phyloP scores from a whole-genome alignment of 2,329 filamentous ascomycete genomes.

The Cladophialophora chaetospira region DNA sequence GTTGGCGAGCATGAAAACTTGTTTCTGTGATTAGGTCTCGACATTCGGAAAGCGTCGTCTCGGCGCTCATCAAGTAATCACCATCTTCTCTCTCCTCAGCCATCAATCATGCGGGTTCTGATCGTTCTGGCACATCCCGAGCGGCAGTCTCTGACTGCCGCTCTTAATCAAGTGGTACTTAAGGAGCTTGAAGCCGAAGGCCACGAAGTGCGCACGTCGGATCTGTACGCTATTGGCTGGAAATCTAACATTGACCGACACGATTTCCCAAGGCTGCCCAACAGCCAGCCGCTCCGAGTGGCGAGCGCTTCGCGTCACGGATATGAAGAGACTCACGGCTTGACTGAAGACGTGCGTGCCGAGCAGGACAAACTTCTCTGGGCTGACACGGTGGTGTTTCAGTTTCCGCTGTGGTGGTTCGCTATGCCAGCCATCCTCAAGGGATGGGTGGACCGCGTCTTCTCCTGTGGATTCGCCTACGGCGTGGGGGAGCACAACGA shows the following conservation, averaged over 20 bases:
- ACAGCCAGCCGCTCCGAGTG: neutral
- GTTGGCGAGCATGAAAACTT: neutral
- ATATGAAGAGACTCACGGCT: neutral
- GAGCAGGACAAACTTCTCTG: slow-evolving; percentile 10
- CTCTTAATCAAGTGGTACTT: neutral
- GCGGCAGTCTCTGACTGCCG: neutral
- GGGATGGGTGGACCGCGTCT: slow-evolving; percentile 6
- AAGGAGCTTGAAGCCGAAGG: slow-evolving; percentile 2
- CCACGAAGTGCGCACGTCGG: slow-evolving; percentile 6
- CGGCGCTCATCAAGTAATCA: neutral
- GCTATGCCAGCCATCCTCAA: slow-evolving; percentile 9
- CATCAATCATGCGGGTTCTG: slow-evolving; percentile 1
- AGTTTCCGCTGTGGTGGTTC: slow-evolving; percentile 11
- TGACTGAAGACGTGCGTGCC: neutral
- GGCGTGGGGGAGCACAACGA: slow-evolving; percentile 8
- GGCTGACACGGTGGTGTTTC: slow-evolving; percentile 5
- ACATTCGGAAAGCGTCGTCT: neutral
- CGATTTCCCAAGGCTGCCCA: neutral
- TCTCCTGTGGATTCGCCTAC: slow-evolving; percentile 10
- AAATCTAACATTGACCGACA: slow-evolving; percentile 6
- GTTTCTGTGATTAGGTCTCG: neutral
- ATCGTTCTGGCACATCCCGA: slow-evolving; percentile 9
- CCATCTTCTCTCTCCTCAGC: neutral
- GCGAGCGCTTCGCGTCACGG: neutral
- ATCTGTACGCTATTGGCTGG: slow-evolving; percentile 10